Percentiles rank a stretch among this genome's conserved stretches.
These are phyloP conservation scores for Auricularia sp. DNA, from an alignment of 768 basidiomycete species.

Conservation along the genomic window DNA sequence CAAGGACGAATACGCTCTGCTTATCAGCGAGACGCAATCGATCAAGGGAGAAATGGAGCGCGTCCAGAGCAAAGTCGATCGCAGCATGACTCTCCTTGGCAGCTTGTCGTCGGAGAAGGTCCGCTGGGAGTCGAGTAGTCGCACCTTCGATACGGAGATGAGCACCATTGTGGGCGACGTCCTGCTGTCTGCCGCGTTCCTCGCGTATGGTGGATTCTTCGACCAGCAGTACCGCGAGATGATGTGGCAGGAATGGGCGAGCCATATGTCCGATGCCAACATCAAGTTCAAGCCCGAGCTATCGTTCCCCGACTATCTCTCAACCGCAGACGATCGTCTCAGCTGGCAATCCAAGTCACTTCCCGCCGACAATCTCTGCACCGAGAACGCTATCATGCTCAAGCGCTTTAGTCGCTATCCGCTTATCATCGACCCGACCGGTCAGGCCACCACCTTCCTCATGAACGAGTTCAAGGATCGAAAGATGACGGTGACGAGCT, in stretches of 20 bases:
- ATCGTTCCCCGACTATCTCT: slow-evolving; percentile 89
- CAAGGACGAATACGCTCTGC: slow-evolving; percentile 93
- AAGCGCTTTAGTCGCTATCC: slow-evolving; percentile 97
- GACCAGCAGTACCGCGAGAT: slow-evolving; percentile 96
- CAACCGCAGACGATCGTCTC: slow-evolving; percentile 91
- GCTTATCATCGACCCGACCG: slow-evolving; percentile 94
- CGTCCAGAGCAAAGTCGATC: slow-evolving; percentile 93
- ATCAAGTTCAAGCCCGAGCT: slow-evolving; percentile 90
- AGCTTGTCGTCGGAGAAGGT: slow-evolving; percentile 90
- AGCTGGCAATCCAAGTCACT: slow-evolving; percentile 92
- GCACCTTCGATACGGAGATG: slow-evolving; percentile 96
- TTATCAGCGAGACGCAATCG: slow-evolving; percentile 94
- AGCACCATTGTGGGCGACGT: slow-evolving; percentile 97
- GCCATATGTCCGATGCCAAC: slow-evolving; percentile 78
- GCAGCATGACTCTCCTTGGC: slow-evolving; percentile 89
- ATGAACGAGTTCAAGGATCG: slow-evolving; percentile 91
- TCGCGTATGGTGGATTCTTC: slow-evolving; percentile 97
- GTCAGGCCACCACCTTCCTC: slow-evolving; percentile 90
- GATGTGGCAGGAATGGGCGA: slow-evolving; percentile 95
- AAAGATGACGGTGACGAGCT: slow-evolving; percentile 97
- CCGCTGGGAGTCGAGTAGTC: slow-evolving; percentile 91
- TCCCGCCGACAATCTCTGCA: slow-evolving; percentile 92
- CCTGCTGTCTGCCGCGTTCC: slow-evolving; percentile 87
- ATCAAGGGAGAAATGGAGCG: slow-evolving; percentile 98
- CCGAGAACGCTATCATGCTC: slow-evolving; percentile 99